Evolutionary conservation across 139 green algal genomes (phyloP), one percentile per base, ranked within the genome.

Genomic region (Tetraselmis striata): DNA sequence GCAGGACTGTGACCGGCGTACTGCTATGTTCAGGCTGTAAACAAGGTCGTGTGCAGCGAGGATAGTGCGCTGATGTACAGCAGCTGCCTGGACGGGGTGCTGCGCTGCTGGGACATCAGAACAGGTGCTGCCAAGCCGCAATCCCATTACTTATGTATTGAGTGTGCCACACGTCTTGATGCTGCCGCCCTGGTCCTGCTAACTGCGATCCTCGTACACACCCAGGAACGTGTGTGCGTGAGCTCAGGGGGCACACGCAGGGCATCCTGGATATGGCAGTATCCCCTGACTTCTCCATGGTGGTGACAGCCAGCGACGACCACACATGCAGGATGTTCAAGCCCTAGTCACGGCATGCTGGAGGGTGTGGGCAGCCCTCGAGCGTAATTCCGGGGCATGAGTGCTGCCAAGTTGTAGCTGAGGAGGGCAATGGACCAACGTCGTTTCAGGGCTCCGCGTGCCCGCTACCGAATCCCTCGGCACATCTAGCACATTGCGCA

Each of bases 81-180:
- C 0, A 92, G 83, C 26, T 95, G 93, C 80, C 28, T 96, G 29
- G 95, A 98, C 82, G 95, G 94, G 27, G 78, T 85, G 1, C 86
- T 95, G 77, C 86, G 94, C 24, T 87, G 87, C 59, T 98, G 93
- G 91, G 95, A 98, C 83, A 77, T 92, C 27, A 87, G 94, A 0
- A 97, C 91, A 26, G 87, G 84, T 84, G 23, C 1, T 59, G 22
- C 11, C 45, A 5, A 67, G 45, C 18, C 45, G 45, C 45, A 5
- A 25, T 67, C 45, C 18, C 45, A 67, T 5, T 67, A 67, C 45
- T 5, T 67, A 67, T 67, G 45, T 67, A 67, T 67, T 67, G 45
- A 67, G 45, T 67, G 45, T 25, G 45, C 5, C 5, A 67, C 5
- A 25, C 45, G 11, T 25, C 45, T 67, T 29, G 23, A 30, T 18